A percentile compares a stretch with the other conserved stretches of the same genome.
Conservation (phyloP, 2,329 filamentous ascomycete genomes). For the Penicillium paneum region DNA sequence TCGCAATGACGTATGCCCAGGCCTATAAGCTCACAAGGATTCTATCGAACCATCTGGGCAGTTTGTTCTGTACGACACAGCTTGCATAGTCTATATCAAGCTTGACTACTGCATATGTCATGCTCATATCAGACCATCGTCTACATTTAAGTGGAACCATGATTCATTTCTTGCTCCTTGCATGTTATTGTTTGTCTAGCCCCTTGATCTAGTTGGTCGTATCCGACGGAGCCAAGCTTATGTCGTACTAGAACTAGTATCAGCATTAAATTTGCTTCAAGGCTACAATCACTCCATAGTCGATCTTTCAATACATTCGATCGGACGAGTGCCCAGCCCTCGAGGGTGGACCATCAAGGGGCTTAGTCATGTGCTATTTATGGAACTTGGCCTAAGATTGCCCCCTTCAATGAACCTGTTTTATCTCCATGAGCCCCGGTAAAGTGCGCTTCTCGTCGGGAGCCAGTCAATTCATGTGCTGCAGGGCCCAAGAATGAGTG, state of each 20-base stretch:
- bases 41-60: neutral
- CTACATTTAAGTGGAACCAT: neutral
- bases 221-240: neutral
- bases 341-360: neutral
- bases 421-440: neutral
- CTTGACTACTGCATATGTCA: too few relatives aligned
- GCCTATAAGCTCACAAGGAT: neutral
- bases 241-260: neutral
- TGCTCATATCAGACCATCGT: neutral
- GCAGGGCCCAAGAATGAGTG: slow-evolving; percentile 32
- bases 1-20: neutral
- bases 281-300: neutral
- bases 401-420: slow-evolving; percentile 1
- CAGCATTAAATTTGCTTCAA: neutral
- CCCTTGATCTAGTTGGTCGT: neutral
- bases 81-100: neutral
- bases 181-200: neutral
- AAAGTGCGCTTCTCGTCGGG: slow-evolving; percentile 5
- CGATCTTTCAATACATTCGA: neutral
- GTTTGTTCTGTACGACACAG: neutral
- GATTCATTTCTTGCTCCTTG: neutral
- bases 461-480: slow-evolving; percentile 30
- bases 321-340: neutral
- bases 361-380: slow-evolving; percentile 7
- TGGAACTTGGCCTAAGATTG: neutral